Conservation (phyloP, 176 grass and related monocot genomes). For the Rhynchospora breviuscula region DNA sequence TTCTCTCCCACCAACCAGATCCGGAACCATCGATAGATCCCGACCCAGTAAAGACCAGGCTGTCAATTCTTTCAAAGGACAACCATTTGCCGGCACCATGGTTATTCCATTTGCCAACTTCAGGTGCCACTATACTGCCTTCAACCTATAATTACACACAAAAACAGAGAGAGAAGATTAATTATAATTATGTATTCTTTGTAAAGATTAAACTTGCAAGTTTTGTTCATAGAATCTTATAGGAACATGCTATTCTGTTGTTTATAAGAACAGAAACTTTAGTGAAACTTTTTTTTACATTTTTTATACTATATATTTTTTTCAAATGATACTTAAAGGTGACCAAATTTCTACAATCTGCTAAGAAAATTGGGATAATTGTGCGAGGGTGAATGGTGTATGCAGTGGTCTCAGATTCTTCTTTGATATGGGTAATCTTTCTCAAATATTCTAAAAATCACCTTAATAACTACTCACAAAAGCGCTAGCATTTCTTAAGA, state of each 20-base stretch:
- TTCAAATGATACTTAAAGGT: too few species aligned
- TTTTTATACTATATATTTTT: too few species aligned
- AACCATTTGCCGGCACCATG: conserved; percentile 14
- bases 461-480: too few species aligned
- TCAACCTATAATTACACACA: conserved; percentile 6
- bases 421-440: not conserved
- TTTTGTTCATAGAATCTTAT: not conserved
- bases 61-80: conserved; percentile 28
- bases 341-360: too few species aligned
- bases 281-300: not conserved
- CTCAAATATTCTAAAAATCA: too few species aligned
- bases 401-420: not conserved
- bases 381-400: too few species aligned
- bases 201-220: not conserved
- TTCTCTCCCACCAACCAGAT: conserved; percentile 33
- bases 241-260: not conserved
- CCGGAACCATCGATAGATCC: conserved; percentile 24
- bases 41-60: conserved; percentile 39
- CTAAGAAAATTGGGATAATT: too few species aligned
- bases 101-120: conserved; percentile 10
- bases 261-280: not conserved
- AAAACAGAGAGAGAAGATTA: not conserved
- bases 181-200: too few species aligned
- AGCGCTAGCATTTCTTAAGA: not conserved
- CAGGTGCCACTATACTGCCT: conserved; percentile 32